These are phyloP conservation scores for Phytophthora ramorum DNA, from an alignment of 352 stramenopile genomes.

Conservation along the genomic window DNA sequence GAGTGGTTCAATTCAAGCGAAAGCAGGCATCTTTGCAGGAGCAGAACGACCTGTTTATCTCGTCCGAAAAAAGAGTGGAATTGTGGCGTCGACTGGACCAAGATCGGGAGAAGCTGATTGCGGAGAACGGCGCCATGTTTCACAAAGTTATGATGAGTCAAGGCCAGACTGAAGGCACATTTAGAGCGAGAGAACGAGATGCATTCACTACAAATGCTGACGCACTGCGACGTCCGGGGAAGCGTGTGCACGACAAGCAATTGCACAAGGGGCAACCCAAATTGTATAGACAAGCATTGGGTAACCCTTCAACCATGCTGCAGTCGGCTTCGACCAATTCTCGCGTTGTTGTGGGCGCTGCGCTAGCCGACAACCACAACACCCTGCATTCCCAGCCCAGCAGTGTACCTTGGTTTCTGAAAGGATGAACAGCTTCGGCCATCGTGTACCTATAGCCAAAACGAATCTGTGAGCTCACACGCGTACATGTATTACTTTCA, in stretches of 20 bases:
- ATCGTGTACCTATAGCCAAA: neutral
- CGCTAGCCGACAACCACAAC: neutral
- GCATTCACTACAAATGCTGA: neutral
- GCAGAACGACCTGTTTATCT: constrained; percentile 5
- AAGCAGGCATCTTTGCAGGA: constrained; percentile 14
- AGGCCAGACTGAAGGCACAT: neutral
- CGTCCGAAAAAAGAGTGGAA: constrained; percentile 2
- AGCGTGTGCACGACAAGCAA: neutral
- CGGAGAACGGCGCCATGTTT: constrained; percentile 24
- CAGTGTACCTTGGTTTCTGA: constrained; percentile 25
- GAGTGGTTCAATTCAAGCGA: constrained; percentile 25
- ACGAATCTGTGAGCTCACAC: neutral
- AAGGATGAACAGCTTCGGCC: constrained; percentile 1
- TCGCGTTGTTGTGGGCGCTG: constrained; percentile 25
- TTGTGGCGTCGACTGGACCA: constrained; percentile 11
- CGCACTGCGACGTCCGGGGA: neutral
- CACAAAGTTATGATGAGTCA: constrained; percentile 26
- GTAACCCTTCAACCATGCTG: neutral
- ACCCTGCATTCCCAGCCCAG: neutral
- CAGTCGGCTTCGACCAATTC: constrained; percentile 3
- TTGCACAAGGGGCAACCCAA: neutral
- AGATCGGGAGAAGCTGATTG: constrained; percentile 14
- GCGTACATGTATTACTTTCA: too few species aligned
- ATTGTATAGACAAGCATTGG: neutral
- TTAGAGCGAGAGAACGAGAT: neutral